Conservation (phyloP, 495 filamentous ascomycete genomes). For the Penicillium psychrofluorescens region DNA sequence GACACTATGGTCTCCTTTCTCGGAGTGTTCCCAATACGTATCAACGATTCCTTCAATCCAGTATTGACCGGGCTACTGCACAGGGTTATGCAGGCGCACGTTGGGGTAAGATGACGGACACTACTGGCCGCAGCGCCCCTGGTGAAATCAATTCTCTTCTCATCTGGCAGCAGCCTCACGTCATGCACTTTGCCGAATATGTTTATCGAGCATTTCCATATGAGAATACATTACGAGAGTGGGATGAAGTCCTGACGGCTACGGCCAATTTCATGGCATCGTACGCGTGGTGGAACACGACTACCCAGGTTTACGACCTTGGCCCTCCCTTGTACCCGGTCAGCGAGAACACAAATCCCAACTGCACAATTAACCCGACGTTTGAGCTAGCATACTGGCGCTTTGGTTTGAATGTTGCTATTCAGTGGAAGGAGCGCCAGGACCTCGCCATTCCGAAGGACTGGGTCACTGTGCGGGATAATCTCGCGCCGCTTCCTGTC, state of each 20-base stretch:
- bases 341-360: slow-evolving; percentile 12
- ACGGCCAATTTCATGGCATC: slow-evolving; percentile 10
- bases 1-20: slow-evolving; percentile 36
- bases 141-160: slow-evolving; percentile 22
- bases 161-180: slow-evolving; percentile 15
- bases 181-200: slow-evolving; percentile 11
- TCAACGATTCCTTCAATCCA: slow-evolving; percentile 37
- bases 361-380: slow-evolving; percentile 8
- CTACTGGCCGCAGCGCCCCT: slow-evolving; percentile 45
- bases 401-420: slow-evolving; percentile 7
- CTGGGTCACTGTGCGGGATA: slow-evolving; percentile 8
- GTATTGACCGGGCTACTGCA: slow-evolving; percentile 31
- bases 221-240: slow-evolving; percentile 1
- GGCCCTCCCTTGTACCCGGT: slow-evolving; percentile 12
- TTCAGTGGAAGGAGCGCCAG: slow-evolving; percentile 8
- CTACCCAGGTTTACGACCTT: slow-evolving; percentile 10
- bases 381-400: slow-evolving; percentile 14
- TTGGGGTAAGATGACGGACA: slow-evolving; percentile 55
- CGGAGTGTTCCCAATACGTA: slow-evolving; percentile 41
- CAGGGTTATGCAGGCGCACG: slow-evolving; percentile 48
- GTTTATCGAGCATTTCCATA: slow-evolving; percentile 1
- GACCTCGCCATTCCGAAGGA: not conserved
- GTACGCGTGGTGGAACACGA: slow-evolving; percentile 12
- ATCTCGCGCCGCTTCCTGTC: slow-evolving; percentile 9
- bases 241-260: slow-evolving; percentile 6